phyloP scores from a whole-genome alignment of 345 rosid genomes.

The Litchi chinensis region DNA sequence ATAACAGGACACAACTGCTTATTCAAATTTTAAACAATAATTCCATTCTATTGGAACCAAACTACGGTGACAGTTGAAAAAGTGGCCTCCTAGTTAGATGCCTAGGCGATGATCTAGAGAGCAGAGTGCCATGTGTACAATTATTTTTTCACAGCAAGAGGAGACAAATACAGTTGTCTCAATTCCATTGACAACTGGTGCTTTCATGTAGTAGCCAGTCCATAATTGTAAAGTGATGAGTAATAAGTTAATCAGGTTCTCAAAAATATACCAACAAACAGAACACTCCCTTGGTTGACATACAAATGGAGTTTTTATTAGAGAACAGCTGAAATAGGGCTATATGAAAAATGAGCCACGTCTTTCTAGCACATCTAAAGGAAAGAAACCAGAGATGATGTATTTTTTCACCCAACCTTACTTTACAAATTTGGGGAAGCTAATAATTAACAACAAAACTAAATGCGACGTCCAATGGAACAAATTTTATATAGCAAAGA shows the following conservation, averaged over 20 bases:
- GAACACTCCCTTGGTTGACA: neutral
- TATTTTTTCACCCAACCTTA: neutral
- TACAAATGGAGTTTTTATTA: neutral
- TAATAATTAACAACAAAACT: neutral
- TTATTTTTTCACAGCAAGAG: neutral
- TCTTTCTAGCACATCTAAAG: neutral
- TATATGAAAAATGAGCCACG: neutral
- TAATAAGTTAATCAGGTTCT: neutral
- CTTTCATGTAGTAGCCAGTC: neutral
- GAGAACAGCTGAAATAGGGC: neutral
- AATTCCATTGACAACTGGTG: neutral
- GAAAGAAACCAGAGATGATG: neutral
- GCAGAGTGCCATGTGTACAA: neutral
- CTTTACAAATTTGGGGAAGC: neutral
- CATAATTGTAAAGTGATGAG: neutral
- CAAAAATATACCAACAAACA: neutral
- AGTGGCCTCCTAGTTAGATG: slow-evolving; percentile 9
- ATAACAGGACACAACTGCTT: neutral
- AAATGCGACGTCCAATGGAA: neutral
- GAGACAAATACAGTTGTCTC: neutral
- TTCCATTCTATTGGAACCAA: neutral
- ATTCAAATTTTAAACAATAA: slow-evolving; percentile 1
- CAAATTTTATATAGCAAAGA: neutral
- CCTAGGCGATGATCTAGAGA: neutral
- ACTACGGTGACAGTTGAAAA: neutral